These are phyloP conservation scores for Chaetothyriales sp. DNA, from an alignment of 2,329 filamentous ascomycete species.

Conservation along the genomic window DNA sequence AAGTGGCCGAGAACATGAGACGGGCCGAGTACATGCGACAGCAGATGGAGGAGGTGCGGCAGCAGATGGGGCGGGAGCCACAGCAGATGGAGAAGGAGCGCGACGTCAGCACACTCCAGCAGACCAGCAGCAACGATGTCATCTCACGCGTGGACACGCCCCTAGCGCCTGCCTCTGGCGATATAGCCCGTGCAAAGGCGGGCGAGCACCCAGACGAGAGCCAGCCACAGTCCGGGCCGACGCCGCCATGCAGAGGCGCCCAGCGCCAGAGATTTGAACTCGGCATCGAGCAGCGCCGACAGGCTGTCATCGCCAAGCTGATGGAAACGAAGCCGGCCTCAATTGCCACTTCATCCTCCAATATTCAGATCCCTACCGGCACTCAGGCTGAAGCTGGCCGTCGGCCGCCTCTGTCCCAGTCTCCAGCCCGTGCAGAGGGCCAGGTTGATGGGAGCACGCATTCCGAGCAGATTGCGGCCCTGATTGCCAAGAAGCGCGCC, in stretches of 20 bases:
- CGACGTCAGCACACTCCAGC: neutral
- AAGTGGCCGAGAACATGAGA: neutral
- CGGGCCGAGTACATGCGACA: neutral
- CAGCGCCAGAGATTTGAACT: neutral
- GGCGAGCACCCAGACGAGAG: neutral
- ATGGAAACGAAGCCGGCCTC: neutral
- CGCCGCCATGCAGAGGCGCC: neutral
- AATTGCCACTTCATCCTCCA: neutral
- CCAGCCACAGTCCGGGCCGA: neutral
- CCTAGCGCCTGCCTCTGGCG: neutral
- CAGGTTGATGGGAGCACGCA: neutral
- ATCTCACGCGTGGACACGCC: neutral
- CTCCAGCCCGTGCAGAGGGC: neutral
- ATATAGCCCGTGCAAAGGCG: neutral
- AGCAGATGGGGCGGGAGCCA: too few species aligned
- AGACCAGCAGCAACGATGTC: neutral
- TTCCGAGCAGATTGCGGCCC: slow-evolving; percentile 10
- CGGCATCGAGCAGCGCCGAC: neutral
- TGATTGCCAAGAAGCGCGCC: slow-evolving; percentile 11
- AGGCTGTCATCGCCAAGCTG: neutral
- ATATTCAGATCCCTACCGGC: neutral
- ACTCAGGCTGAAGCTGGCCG: neutral
- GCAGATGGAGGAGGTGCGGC: neutral
- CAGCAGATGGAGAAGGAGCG: neutral
- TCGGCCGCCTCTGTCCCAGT: neutral